A percentile compares a stretch with the other conserved stretches of the same genome.
Conservation (phyloP, 306 rosid genomes). For the Arachis hypogaea region DNA sequence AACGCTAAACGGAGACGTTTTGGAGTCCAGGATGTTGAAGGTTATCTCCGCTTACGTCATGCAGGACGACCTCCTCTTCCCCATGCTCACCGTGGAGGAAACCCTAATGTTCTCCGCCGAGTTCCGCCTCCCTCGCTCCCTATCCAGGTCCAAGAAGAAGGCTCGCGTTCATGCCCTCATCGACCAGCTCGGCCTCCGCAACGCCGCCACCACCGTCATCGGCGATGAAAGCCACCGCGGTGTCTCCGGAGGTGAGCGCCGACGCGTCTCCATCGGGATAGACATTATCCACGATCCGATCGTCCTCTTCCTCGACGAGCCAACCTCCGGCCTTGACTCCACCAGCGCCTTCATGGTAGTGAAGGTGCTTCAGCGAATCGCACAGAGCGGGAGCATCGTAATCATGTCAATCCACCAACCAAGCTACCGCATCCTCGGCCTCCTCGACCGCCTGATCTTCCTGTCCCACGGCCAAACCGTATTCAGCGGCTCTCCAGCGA, state of each 20-base stretch:
- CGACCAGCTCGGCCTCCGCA: conserved; percentile 76
- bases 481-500: conserved; percentile 63
- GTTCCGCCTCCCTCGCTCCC: conserved; percentile 80
- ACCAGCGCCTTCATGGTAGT: conserved; percentile 96
- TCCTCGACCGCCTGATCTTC: conserved; percentile 72
- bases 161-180: conserved; percentile 80
- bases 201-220: conserved; percentile 70
- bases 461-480: conserved; percentile 89
- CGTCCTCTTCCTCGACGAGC: conserved; percentile 84
- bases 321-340: conserved; percentile 90
- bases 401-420: conserved; percentile 90
- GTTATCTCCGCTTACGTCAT: conserved; percentile 91
- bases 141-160: conserved; percentile 73
- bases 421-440: conserved; percentile 75
- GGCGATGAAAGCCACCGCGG: conserved; percentile 96
- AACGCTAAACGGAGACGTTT: conserved; percentile 59
- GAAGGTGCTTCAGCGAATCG: conserved; percentile 79
- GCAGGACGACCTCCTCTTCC: conserved; percentile 96
- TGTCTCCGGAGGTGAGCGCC: conserved; percentile 85
- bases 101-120: conserved; percentile 94
- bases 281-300: conserved; percentile 93
- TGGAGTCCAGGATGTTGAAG: conserved; percentile 64
- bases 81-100: conserved; percentile 93
- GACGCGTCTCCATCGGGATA: conserved; percentile 87
- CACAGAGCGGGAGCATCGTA: conserved; percentile 86